Conservation (phyloP, 176 grass and related monocot species). For the Oryza meyeriana region DNA sequence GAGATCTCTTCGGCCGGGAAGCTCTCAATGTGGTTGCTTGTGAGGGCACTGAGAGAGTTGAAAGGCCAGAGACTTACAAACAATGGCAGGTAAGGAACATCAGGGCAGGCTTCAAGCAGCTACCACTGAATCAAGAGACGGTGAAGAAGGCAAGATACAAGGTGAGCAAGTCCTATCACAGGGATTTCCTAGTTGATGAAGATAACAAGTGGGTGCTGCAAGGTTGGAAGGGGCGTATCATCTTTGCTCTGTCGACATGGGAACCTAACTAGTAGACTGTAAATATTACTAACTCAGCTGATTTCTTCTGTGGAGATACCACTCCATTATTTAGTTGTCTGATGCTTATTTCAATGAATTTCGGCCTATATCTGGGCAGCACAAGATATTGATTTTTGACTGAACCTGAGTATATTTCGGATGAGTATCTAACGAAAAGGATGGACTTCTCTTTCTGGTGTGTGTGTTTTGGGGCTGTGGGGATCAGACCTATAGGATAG, state of each 20-base stretch:
- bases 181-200: conserved; percentile 53
- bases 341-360: conserved; percentile 9
- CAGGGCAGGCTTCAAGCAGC: conserved; percentile 41
- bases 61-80: conserved; percentile 51
- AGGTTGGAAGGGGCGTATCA: conserved; percentile 48
- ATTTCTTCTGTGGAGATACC: neutral
- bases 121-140: conserved; percentile 25
- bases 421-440: neutral
- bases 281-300: neutral
- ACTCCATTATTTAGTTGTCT: neutral
- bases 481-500: neutral
- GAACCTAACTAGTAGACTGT: conserved; percentile 19
- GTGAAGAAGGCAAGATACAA: conserved; percentile 43
- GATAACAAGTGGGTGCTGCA: conserved; percentile 50
- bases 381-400: neutral
- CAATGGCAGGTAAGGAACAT: conserved; percentile 50
- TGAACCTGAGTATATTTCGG: neutral
- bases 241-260: conserved; percentile 42
- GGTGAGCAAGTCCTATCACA: conserved; percentile 37
- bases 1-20: conserved; percentile 37
- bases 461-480: neutral
- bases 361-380: neutral
- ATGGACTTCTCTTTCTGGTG: neutral
- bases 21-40: conserved; percentile 46
- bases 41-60: conserved; percentile 43